Percentiles rank a stretch among this genome's conserved stretches.
These are phyloP conservation scores for Gossypium aridum DNA, from an alignment of 441 rosid species.

Conservation along the genomic window DNA sequence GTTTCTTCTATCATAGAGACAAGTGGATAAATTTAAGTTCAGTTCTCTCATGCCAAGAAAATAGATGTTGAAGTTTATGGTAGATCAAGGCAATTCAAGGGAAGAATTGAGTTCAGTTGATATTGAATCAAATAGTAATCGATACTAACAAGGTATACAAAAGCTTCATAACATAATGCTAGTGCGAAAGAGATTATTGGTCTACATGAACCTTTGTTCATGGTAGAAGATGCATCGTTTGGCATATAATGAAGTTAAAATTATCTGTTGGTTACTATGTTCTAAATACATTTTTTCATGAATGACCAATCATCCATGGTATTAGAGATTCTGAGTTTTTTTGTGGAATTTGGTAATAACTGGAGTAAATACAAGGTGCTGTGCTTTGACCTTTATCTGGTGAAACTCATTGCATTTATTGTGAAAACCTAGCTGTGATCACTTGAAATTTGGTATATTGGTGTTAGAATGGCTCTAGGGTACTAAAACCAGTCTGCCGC, in stretches of 20 bases:
- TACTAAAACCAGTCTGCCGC: neutral
- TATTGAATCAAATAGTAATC: neutral
- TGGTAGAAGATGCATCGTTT: neutral
- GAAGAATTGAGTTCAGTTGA: neutral
- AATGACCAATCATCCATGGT: neutral
- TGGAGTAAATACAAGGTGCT: neutral
- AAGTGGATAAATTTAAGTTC: neutral
- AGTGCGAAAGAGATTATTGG: neutral
- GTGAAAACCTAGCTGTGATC: neutral
- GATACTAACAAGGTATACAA: neutral
- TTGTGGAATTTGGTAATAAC: neutral
- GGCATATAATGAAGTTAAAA: neutral
- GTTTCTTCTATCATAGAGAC: neutral
- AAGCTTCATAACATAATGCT: neutral
- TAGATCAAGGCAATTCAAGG: neutral
- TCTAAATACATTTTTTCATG: neutral
- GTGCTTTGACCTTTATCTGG: neutral
- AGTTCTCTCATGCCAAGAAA: neutral
- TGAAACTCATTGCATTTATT: neutral
- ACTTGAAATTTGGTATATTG: neutral
- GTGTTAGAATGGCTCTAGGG: neutral
- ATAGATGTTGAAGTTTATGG: conserved; percentile 3
- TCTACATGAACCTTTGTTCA: neutral
- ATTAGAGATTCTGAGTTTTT: neutral
- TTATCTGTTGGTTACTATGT: neutral